Conservation (phyloP, 1,284 basidiomycete species). For the Ganoderma meredithae region DNA sequence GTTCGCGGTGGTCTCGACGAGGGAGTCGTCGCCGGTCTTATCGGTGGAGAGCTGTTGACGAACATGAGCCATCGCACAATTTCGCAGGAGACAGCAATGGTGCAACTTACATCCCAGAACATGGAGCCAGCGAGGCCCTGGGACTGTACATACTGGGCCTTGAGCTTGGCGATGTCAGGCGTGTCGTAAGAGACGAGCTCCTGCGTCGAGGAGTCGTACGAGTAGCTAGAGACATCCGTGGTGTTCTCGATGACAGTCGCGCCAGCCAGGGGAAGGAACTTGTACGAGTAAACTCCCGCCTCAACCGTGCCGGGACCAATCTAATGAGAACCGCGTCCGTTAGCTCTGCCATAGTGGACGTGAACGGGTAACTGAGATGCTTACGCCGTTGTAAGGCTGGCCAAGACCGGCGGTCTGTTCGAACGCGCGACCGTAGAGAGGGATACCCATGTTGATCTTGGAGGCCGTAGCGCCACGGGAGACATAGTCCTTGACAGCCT, state of each 20-base stretch:
- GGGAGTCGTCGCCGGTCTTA: slow-evolving; percentile 61
- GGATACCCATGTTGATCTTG: slow-evolving; percentile 89
- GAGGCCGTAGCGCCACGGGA: slow-evolving; percentile 69
- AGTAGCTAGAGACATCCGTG: slow-evolving; percentile 80
- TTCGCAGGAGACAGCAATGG: background rate
- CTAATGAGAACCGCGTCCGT: slow-evolving; percentile 42
- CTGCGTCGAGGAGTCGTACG: slow-evolving; percentile 70
- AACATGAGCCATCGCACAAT: background rate
- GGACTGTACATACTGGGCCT: slow-evolving; percentile 77
- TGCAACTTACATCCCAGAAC: slow-evolving; percentile 78
- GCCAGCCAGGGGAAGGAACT: slow-evolving; percentile 68
- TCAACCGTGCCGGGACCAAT: slow-evolving; percentile 80
- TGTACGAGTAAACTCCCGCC: slow-evolving; percentile 81
- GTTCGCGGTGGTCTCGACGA: slow-evolving; percentile 57
- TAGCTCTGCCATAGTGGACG: background rate
- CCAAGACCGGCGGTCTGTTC: slow-evolving; percentile 82
- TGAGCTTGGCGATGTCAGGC: slow-evolving; percentile 73
- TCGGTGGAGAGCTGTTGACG: slow-evolving; percentile 65
- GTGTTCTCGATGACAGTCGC: slow-evolving; percentile 73
- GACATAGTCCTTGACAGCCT: slow-evolving; percentile 73
- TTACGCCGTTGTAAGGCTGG: slow-evolving; percentile 72
- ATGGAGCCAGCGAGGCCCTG: slow-evolving; percentile 77
- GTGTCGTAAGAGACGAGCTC: slow-evolving; percentile 86
- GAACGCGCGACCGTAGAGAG: slow-evolving; percentile 88
- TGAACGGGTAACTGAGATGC: slow-evolving; percentile 20